Evolutionary conservation across 2,329 filamentous ascomycete species (phyloP), one percentile per base, ranked within the genome.

Genomic region (Claviceps humidiphila): DNA sequence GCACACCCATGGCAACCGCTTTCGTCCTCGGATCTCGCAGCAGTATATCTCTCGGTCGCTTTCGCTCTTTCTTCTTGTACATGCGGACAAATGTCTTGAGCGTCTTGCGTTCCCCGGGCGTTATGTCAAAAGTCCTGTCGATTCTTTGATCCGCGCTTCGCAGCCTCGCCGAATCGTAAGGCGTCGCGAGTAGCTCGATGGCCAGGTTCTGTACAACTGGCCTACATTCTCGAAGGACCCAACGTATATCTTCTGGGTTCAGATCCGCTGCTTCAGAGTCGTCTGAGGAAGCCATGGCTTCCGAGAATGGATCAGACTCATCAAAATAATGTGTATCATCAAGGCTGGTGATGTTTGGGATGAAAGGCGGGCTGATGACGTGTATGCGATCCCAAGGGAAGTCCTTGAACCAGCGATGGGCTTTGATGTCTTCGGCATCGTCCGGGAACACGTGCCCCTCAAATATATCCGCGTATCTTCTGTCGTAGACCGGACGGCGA

Each of bases 281-380:
- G 9, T 38, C 48, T 6, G 70, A 64, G 5, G 75, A 78, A 30
- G 75, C 73, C 2, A 77, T 73, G 73, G 75, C 73, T 59, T 85
- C 82, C 38, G 78, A 81, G 50, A 91, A 80, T 30, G 84, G 74
- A 42, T 87, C 81, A 57, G 89, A 87, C 49, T 89, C 84, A 54
- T 95, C 87, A 62, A 97, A 97, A 64, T 95, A 97, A 60, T 85
- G 87, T 1, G 89, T 93, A 63, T 90, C 86, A 50, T 86, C 83
- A 57, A 75, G 71, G 34, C 74, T 72, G 41, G 74, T 73, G 24
- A 96, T 82, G 9, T 81, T 76, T 0, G 91, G 91, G 1, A 94
- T 72, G 60, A 94, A 91, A 0, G 90, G 90, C 0, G 91, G 90
- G 8, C 72, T 72, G 52, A 80, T 76, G 38, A 77, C 68, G 61